Evolutionary conservation across 495 filamentous ascomycete genomes (phyloP).

Genomic region (Xylaria cubensis): DNA sequence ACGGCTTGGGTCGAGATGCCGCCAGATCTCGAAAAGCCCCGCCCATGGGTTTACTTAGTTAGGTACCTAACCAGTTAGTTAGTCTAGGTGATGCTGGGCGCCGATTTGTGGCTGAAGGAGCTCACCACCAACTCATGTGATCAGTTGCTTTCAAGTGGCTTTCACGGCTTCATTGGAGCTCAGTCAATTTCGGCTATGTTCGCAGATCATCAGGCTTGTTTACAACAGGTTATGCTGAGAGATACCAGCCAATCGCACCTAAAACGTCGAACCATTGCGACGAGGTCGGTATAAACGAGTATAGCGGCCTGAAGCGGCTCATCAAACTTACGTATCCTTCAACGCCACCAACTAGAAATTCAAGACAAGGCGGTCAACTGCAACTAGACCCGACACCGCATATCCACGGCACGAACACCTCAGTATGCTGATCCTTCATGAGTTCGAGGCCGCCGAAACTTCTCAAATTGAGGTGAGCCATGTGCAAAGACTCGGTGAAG

Average conservation of each 20-base stretch:
- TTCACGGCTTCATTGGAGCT: conserved; percentile 22
- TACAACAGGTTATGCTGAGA: conserved; percentile 9
- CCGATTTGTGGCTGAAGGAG: conserved; percentile 1
- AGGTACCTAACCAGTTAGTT: no score
- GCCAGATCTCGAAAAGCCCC: conserved; percentile 11
- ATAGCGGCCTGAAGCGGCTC: conserved; percentile 13
- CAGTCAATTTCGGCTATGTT: conserved; percentile 12
- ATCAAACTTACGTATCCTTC: not conserved
- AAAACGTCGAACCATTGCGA: conserved; percentile 11
- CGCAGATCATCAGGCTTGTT: not conserved
- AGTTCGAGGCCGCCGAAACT: not conserved
- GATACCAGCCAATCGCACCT: conserved; percentile 11
- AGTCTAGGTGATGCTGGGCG: not conserved
- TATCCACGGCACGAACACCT: conserved; percentile 16
- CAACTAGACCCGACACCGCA: conserved; percentile 14
- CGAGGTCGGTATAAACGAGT: conserved; percentile 1
- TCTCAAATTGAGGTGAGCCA: conserved; percentile 8
- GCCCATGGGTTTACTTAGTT: not conserved
- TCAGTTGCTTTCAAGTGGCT: not conserved
- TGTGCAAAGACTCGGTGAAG: conserved; percentile 28
- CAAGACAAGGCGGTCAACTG: conserved; percentile 22
- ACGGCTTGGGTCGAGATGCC: conserved; percentile 15
- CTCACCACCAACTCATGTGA: conserved; percentile 14
- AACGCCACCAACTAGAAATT: conserved; percentile 3
- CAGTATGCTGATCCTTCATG: not conserved